Conservation (phyloP, 176 grass and related monocot species). For the Pontederia crassipes region DNA sequence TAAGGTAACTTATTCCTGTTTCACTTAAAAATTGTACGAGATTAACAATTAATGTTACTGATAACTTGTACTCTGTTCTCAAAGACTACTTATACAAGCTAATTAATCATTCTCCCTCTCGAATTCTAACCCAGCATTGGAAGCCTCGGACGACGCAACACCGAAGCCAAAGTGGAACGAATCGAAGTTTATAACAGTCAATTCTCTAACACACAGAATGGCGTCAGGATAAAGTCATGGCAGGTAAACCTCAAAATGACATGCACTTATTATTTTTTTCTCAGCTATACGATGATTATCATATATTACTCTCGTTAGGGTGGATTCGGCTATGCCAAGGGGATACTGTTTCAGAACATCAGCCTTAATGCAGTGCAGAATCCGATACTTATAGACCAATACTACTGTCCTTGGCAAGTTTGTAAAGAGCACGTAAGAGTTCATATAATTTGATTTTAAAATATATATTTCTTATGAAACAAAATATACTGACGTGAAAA, state of each 20-base stretch:
- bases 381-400: slow-evolving; percentile 16
- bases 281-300: not conserved
- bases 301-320: not conserved
- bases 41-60: too few relatives aligned
- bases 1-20: slow-evolving; percentile 9
- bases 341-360: not conserved
- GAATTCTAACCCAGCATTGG: not conserved
- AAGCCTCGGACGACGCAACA: not conserved
- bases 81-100: too few relatives aligned
- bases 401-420: slow-evolving; percentile 1
- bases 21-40: too few relatives aligned
- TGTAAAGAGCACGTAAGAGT: not conserved
- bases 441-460: not conserved
- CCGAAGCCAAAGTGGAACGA: not conserved
- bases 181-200: not conserved
- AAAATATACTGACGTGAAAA: not conserved
- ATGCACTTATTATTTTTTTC: not conserved
- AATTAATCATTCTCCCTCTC: too few relatives aligned
- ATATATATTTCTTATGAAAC: not conserved
- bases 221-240: slow-evolving; percentile 13
- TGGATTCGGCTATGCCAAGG: slow-evolving; percentile 9
- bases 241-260: slow-evolving; percentile 1
- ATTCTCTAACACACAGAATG: not conserved
- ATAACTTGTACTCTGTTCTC: too few relatives aligned
- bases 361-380: not conserved